A percentile compares a stretch with the other conserved stretches of the same genome.
Evolutionary conservation across 352 stramenopile genomes (phyloP).

Genomic region (Phytopythium chamaehyphon): DNA sequence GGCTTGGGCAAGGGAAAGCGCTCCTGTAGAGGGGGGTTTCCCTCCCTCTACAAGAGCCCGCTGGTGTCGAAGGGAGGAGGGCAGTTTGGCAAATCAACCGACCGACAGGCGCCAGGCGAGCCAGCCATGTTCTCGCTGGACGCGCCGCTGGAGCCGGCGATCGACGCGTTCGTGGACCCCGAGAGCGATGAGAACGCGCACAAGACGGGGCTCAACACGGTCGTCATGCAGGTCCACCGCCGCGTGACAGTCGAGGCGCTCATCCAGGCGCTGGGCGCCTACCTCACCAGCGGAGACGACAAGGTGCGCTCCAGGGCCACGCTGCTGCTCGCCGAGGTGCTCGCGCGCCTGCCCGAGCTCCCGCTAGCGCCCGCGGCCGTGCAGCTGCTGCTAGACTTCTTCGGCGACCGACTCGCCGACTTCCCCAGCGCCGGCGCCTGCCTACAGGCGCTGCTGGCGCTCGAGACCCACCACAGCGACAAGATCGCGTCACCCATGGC

Average conservation of each 20-base stretch:
- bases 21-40: background rate
- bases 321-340: slow-evolving; percentile 84
- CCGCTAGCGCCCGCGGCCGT: slow-evolving; percentile 67
- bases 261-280: slow-evolving; percentile 67
- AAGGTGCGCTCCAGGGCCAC: slow-evolving; percentile 77
- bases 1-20: no score
- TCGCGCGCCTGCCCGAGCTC: slow-evolving; percentile 84
- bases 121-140: slow-evolving; percentile 78
- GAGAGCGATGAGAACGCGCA: slow-evolving; percentile 80
- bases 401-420: slow-evolving; percentile 78
- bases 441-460: slow-evolving; percentile 69
- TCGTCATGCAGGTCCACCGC: slow-evolving; percentile 85
- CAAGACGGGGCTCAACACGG: slow-evolving; percentile 86
- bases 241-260: slow-evolving; percentile 73
- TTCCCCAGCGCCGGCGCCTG: slow-evolving; percentile 78
- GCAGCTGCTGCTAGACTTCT: slow-evolving; percentile 79
- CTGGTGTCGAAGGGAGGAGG: no score
- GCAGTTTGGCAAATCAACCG: no score
- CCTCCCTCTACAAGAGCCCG: no score
- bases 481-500: slow-evolving; percentile 46
- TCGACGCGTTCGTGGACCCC: slow-evolving; percentile 83
- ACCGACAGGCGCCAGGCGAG: no score
- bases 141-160: slow-evolving; percentile 74
- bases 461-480: slow-evolving; percentile 61
- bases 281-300: slow-evolving; percentile 74